phyloP scores from a whole-genome alignment of 495 filamentous ascomycete genomes.

The Penicillium cosmopolitanum region DNA sequence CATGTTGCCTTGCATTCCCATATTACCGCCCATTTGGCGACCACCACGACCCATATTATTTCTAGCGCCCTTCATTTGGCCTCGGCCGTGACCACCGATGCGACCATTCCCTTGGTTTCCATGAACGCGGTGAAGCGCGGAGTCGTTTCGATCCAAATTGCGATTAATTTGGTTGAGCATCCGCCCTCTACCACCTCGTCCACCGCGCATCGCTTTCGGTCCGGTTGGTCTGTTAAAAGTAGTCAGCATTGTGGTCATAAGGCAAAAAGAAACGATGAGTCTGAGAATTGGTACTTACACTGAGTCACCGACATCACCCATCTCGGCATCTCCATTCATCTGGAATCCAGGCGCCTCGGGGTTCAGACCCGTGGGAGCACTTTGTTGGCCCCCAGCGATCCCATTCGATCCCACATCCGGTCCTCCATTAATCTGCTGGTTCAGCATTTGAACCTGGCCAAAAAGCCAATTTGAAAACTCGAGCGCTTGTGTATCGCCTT shows the following conservation, averaged over 20 bases:
- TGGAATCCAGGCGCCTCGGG: conserved; percentile 1
- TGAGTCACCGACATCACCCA: conserved; percentile 66
- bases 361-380: neutral
- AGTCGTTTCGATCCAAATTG: conserved; percentile 80
- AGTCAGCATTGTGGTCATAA: conserved; percentile 23
- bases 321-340: conserved; percentile 59
- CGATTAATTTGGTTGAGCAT: conserved; percentile 88
- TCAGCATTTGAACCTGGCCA: conserved; percentile 72
- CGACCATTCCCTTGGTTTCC: conserved; percentile 71
- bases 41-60: conserved; percentile 49
- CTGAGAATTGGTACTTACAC: conserved; percentile 65
- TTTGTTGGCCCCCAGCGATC: neutral
- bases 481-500: conserved; percentile 79
- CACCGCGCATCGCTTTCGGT: conserved; percentile 91
- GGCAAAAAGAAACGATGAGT: neutral
- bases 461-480: conserved; percentile 93
- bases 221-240: conserved; percentile 74
- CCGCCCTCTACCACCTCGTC: conserved; percentile 64
- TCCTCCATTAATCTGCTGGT: conserved; percentile 61
- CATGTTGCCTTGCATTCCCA: conserved; percentile 56
- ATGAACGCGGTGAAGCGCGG: conserved; percentile 79
- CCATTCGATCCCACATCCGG: conserved; percentile 6
- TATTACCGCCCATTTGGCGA: conserved; percentile 50
- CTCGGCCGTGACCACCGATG: conserved; percentile 74
- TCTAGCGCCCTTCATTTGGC: conserved; percentile 73